These are phyloP conservation scores for Planoprotostelium fungivorum DNA, from an alignment of 78 protist genomes.

Conservation along the genomic window DNA sequence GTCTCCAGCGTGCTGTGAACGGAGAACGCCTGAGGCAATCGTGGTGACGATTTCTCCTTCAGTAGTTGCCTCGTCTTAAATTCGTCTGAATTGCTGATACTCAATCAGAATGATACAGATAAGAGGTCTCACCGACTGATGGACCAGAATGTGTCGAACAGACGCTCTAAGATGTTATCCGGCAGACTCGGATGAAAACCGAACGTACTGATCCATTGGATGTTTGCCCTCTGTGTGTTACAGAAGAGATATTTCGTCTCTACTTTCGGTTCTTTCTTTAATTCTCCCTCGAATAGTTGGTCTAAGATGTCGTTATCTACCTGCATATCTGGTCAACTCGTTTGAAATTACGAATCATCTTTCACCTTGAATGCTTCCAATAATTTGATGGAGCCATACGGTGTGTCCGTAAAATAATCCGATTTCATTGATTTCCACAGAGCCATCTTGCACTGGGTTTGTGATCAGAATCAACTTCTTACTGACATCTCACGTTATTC, in stretches of 20 bases:
- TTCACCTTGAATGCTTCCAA: not conserved
- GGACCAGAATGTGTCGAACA: not conserved
- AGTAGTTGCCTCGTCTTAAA: not conserved
- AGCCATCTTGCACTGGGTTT: not conserved
- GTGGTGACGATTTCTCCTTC: not conserved
- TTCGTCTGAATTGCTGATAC: not conserved
- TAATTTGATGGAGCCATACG: not conserved
- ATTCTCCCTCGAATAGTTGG: not conserved
- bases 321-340: too few species aligned
- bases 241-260: not conserved
- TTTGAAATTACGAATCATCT: too few species aligned
- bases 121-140: not conserved
- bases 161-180: not conserved
- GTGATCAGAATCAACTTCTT: too few species aligned
- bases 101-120: not conserved
- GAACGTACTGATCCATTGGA: not conserved
- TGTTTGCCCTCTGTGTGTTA: not conserved
- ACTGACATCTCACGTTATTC: not conserved
- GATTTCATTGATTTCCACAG: not conserved
- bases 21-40: not conserved
- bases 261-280: not conserved
- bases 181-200: not conserved
- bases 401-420: not conserved
- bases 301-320: not conserved
- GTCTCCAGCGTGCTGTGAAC: not conserved